Percentiles rank a stretch among this genome's conserved stretches.
These are phyloP conservation scores for Sugiyamaella chiloensis DNA, from an alignment of 805 yeast species.

Conservation along the genomic window DNA sequence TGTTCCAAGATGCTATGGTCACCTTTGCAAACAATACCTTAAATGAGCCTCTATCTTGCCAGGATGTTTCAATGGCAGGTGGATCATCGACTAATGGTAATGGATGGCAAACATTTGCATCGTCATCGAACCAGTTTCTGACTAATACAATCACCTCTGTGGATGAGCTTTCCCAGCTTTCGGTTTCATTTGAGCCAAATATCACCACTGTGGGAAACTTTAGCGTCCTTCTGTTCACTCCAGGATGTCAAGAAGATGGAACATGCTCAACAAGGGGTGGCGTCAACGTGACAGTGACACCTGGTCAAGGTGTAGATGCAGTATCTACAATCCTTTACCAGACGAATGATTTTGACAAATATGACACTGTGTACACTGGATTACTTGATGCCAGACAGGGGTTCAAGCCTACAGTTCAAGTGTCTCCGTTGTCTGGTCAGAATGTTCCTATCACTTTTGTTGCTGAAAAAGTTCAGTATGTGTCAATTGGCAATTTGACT, in stretches of 20 bases:
- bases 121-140: slow-evolving; percentile 24
- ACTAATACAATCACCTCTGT: slow-evolving; percentile 30
- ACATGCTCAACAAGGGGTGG: slow-evolving; percentile 71
- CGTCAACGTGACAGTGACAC: slow-evolving; percentile 68
- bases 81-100: slow-evolving; percentile 33
- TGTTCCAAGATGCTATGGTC: slow-evolving; percentile 50
- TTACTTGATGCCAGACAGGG: slow-evolving; percentile 45
- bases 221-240: slow-evolving; percentile 71
- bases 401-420: slow-evolving; percentile 43
- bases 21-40: slow-evolving; percentile 73
- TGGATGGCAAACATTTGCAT: slow-evolving; percentile 28
- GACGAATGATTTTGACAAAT: slow-evolving; percentile 74
- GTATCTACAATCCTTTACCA: slow-evolving; percentile 60
- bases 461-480: slow-evolving; percentile 61
- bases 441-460: slow-evolving; percentile 51
- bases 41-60: slow-evolving; percentile 62
- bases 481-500: slow-evolving; percentile 17
- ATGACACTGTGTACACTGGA: slow-evolving; percentile 75
- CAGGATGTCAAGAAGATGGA: slow-evolving; percentile 72
- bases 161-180: slow-evolving; percentile 32
- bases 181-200: slow-evolving; percentile 61
- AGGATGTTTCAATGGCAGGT: slow-evolving; percentile 32
- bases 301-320: slow-evolving; percentile 41
- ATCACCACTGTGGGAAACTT: slow-evolving; percentile 73
- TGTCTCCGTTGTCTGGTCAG: slow-evolving; percentile 36